These are phyloP conservation scores for Aquilaria yunnanensis DNA, from an alignment of 345 rosid genomes.

Conservation along the genomic window DNA sequence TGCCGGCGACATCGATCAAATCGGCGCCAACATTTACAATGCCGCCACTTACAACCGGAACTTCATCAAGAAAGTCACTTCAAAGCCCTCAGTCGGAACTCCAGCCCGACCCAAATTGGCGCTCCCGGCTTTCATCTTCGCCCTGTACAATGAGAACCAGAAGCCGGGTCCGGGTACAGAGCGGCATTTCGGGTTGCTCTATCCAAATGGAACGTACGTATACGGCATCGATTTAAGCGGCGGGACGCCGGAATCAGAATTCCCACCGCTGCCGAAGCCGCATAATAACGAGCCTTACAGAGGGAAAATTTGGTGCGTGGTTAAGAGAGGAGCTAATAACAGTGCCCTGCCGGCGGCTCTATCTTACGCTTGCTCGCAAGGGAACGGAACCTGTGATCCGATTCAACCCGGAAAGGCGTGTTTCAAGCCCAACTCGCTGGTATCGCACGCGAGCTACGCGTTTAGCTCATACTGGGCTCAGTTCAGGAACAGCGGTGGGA, in stretches of 20 bases:
- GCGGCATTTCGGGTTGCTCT: conserved; percentile 71
- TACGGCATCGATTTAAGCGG: conserved; percentile 62
- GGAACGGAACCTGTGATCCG: conserved; percentile 45
- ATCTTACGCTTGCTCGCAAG: conserved; percentile 36
- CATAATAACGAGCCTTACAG: conserved; percentile 40
- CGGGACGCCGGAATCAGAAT: conserved; percentile 17
- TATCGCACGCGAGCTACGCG: conserved; percentile 66
- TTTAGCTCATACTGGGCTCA: conserved; percentile 74
- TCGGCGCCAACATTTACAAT: conserved; percentile 58
- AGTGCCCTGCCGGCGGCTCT: conserved; percentile 35
- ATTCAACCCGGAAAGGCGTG: conserved; percentile 52
- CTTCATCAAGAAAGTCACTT: conserved; percentile 40
- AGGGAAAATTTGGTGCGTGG: conserved; percentile 70
- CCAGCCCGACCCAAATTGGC: conserved; percentile 58
- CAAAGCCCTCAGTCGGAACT: conserved; percentile 48
- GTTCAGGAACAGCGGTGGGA: conserved; percentile 46
- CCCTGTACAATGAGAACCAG: conserved; percentile 58
- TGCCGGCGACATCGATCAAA: conserved; percentile 56
- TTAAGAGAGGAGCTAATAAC: conserved; percentile 25
- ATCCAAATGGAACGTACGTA: conserved; percentile 33
- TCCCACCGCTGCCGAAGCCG: conserved; percentile 35
- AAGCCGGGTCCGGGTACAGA: conserved; percentile 70
- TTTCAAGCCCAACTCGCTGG: conserved; percentile 41
- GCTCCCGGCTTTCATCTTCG: conserved; percentile 59
- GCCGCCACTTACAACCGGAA: conserved; percentile 80